Evolutionary conservation across 192 early-diverging fungal species (phyloP), one percentile per base, ranked within the genome.

Genomic region (Umbelopsis isabellina): DNA sequence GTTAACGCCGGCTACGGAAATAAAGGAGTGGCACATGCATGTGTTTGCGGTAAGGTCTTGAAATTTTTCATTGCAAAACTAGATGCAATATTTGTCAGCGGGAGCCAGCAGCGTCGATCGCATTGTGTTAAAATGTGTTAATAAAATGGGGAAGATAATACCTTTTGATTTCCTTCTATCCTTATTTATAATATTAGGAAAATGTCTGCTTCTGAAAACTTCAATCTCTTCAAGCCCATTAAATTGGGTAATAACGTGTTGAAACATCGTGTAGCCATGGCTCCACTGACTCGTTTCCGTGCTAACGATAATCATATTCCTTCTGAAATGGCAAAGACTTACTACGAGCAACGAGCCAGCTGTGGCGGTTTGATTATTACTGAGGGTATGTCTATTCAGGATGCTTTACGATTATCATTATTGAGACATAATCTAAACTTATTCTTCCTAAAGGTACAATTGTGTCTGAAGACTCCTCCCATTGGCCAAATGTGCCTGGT

Each of bases 401-500:
- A 61, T 8, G 5, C 1, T 61, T 0, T 13, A 13, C 11, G 12
- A 6, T 12, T 10, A 1, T 3, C 13, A 4, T 35, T 0, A 1
- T 15, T 35, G 3, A 35, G 18, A 18, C 15, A 61, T 61, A 13
- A 35, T 35, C 37, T 41, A 41, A 61, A 23, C 16, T 35, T 61
- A 45, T 20, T 33, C 20, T 27, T 46, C 37, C 3, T 30, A 41
- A 41, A 72, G 71, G 65, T 9, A 72, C 64, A 1, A 66, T 67
- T 27, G 45, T 72, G n/a, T 65, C 33, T 23, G 23, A 33, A 20
- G 7, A 44, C 55, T 20, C 58, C 23, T 41, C 65, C 41, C 48
- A 44, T 21, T 72, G 82, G 41, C 49, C 58, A 4, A 61, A 65
- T 44, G 78, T 72, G 18, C 75, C 78, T 44, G 82, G 70, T 16